A percentile compares a stretch with the other conserved stretches of the same genome.
These are phyloP conservation scores for Trichoderma sp. DNA, from an alignment of 2,329 filamentous ascomycete species.

Conservation along the genomic window DNA sequence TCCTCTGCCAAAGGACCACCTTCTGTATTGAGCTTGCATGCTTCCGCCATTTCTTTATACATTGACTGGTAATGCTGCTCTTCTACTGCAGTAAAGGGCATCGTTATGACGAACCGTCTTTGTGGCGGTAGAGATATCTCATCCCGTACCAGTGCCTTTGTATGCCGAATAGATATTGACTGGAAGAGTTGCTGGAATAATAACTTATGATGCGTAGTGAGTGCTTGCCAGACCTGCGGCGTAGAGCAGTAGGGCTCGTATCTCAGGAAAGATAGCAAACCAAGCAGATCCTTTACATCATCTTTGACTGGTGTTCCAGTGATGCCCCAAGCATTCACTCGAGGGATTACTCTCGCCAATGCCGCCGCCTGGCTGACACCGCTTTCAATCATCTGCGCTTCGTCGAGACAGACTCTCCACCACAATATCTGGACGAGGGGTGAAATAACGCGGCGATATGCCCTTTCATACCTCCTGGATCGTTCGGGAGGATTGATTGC, in stretches of 20 bases:
- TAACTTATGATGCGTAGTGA: constrained; percentile 62
- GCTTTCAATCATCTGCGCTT: constrained; percentile 91
- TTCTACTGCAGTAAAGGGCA: constrained; percentile 88
- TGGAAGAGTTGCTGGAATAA: constrained; percentile 71
- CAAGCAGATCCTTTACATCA: constrained; percentile 74
- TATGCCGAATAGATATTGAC: constrained; percentile 77
- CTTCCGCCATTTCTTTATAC: constrained; percentile 73
- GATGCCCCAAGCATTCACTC: constrained; percentile 87
- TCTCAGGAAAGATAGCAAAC: constrained; percentile 76
- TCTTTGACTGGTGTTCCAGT: constrained; percentile 85
- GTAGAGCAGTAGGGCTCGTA: constrained; percentile 74
- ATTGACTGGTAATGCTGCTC: constrained; percentile 83
- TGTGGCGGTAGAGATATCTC: constrained; percentile 81
- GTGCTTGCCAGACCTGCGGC: constrained; percentile 64
- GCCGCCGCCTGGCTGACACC: constrained; percentile 81
- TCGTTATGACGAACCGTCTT: constrained; percentile 81
- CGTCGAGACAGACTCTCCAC: constrained; percentile 81
- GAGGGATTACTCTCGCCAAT: constrained; percentile 77
- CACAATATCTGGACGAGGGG: constrained; percentile 80
- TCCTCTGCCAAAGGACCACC: constrained; percentile 62
- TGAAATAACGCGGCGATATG: constrained; percentile 67
- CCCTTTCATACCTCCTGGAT: constrained; percentile 63
- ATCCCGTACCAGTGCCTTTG: constrained; percentile 75
- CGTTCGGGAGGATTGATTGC: constrained; percentile 70
- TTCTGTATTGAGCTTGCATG: constrained; percentile 63